Evolutionary conservation across 257 asterid species (phyloP), one percentile per base, ranked within the genome.

Genomic region (Oldenlandia corymbosa): DNA sequence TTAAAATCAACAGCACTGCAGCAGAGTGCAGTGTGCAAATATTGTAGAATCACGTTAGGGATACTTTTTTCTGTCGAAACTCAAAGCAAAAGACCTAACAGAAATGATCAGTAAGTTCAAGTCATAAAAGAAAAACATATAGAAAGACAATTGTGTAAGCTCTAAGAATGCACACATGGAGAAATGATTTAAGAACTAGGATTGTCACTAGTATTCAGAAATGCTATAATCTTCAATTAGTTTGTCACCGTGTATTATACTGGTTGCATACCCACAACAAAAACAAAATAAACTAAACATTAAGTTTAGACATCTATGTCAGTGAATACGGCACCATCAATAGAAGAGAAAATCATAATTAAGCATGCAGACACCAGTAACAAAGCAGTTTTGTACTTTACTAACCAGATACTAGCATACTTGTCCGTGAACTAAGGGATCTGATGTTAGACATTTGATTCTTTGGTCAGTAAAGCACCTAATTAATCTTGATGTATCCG

Each of bases 401-500:
- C 10, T 12, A 56, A 16, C n/a, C 39, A 34, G 39, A 34, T 34
- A 9, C 39, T 4, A 3, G 9, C 46, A 62, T 46, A 62, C 67
- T 58, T 12, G 53, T 13, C n/a, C n/a, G 47, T 62, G 46, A n/a
- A 17, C 56, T 47, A n/a, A 1, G 2, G 36, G 27, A 31, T 14
- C 12, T 32, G 13, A 31, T 10, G 67, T 47, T 48, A 62, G 46
- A 62, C 6, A 43, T 34, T 16, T 56, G 63, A 3, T 17, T 28
- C 16, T 37, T 24, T 42, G 20, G 9, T 6, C 14, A 23, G n/a
- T 32, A 36, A 62, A 26, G 51, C 13, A 17, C 31, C 70, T 75
- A 72, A n/a, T n/a, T n/a, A n/a, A 27, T 77, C 73, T 42, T 68
- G 76, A 56, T 76, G 71, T 46, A 85, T 81, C 63, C 95, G 78